Percentiles rank a stretch among this genome's conserved stretches.
phyloP scores from a whole-genome alignment of 2,329 filamentous ascomycete genomes.

The Sclerotinia trifoliorum region DNA sequence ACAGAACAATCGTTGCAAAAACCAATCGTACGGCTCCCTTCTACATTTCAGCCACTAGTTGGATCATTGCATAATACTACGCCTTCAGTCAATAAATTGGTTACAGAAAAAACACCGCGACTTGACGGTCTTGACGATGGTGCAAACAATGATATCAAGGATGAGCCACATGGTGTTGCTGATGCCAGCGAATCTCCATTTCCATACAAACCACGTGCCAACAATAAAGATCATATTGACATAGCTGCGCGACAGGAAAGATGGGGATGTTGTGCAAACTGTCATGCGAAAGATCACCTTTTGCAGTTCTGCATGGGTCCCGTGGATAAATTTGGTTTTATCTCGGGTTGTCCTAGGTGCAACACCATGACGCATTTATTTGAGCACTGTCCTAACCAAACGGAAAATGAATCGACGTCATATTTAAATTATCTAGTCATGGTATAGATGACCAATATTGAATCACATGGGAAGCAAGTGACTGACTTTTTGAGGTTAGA shows the following conservation, averaged over 20 bases:
- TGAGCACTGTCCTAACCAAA: background rate
- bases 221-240: background rate
- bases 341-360: slow-evolving; percentile 4
- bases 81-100: background rate
- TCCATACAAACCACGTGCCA: background rate
- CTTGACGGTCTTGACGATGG: background rate
- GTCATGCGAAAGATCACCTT: background rate
- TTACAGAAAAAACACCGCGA: background rate
- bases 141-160: background rate
- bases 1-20: background rate
- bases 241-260: background rate
- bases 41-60: background rate
- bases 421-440: background rate
- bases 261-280: background rate
- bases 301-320: background rate
- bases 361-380: background rate
- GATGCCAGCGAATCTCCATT: background rate
- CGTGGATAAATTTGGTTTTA: slow-evolving; percentile 9
- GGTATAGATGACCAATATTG: background rate
- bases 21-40: background rate
- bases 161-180: background rate
- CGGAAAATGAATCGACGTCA: fast-evolving
- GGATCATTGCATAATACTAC: background rate
- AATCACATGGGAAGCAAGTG: background rate
- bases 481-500: background rate